Evolutionary conservation across 202 grass and related monocot species (phyloP).

Genomic region (Schoenoplectus tabernaemontani): DNA sequence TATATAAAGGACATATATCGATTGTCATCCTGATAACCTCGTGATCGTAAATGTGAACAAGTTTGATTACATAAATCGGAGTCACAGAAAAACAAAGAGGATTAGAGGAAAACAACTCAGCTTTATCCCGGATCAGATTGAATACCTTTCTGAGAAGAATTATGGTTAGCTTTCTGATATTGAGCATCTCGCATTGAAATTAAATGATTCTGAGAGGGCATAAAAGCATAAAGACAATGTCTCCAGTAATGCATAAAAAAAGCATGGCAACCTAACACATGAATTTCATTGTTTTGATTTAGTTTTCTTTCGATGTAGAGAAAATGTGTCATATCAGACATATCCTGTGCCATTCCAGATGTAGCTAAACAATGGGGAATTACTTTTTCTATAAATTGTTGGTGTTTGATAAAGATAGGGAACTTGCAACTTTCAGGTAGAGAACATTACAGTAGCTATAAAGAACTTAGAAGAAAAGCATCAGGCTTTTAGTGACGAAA

Average conservation of each 20-base stretch:
- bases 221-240: too few relatives aligned
- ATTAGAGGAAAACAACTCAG: too few relatives aligned
- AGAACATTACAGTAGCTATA: slow-evolving; percentile 44
- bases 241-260: neutral
- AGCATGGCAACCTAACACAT: neutral
- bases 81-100: too few relatives aligned
- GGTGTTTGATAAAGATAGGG: neutral
- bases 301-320: too few relatives aligned
- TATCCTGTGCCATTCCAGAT: neutral
- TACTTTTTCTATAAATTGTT: neutral
- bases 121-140: slow-evolving; percentile 20
- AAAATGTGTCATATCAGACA: too few relatives aligned
- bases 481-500: slow-evolving; percentile 45
- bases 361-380: neutral
- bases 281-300: too few relatives aligned
- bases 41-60: too few relatives aligned
- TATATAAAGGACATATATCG: too few relatives aligned
- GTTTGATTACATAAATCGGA: too few relatives aligned
- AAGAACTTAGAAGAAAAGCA: slow-evolving; percentile 51
- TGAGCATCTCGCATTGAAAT: slow-evolving; percentile 9
- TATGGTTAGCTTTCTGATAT: slow-evolving; percentile 24
- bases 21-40: too few relatives aligned
- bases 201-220: slow-evolving; percentile 5
- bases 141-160: slow-evolving; percentile 23
- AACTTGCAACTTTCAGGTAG: slow-evolving; percentile 45